phyloP scores from a whole-genome alignment of 2,329 filamentous ascomycete species.

The Penicillium sp. region DNA sequence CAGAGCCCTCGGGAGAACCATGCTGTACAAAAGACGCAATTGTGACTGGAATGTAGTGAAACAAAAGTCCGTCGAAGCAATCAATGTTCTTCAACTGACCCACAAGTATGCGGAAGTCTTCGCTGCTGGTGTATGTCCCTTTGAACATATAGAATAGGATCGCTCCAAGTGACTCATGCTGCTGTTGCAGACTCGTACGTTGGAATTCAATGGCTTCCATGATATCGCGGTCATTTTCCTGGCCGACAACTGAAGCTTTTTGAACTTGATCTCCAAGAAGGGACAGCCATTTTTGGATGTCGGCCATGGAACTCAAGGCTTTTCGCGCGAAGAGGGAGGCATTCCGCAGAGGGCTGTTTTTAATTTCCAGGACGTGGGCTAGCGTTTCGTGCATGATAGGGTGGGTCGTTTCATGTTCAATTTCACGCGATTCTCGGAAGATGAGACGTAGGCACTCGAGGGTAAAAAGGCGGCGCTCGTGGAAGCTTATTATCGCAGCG shows the following conservation, averaged over 20 bases:
- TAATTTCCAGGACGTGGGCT: conserved; percentile 57
- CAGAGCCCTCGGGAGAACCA: conserved; percentile 71
- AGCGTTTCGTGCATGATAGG: conserved; percentile 56
- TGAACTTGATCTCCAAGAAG: conserved; percentile 72
- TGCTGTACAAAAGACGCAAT: conserved; percentile 74
- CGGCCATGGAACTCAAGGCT: conserved; percentile 72
- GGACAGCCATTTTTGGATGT: conserved; percentile 73
- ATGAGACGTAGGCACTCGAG: conserved; percentile 81
- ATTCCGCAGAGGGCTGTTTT: conserved; percentile 45
- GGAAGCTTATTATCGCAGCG: conserved; percentile 80
- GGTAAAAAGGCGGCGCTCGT: conserved; percentile 77
- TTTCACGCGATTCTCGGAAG: conserved; percentile 64
- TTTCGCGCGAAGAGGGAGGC: conserved; percentile 66
- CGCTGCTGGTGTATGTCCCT: conserved; percentile 64
- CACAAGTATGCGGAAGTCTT: conserved; percentile 73
- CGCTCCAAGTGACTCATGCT: conserved; percentile 85
- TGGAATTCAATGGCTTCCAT: conserved; percentile 79
- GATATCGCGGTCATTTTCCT: conserved; percentile 60
- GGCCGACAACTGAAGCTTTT: conserved; percentile 71
- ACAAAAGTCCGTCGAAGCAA: conserved; percentile 69
- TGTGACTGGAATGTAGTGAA: conserved; percentile 80
- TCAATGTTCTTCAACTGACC: conserved; percentile 66
- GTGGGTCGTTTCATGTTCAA: conserved; percentile 56
- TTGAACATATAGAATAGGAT: conserved; percentile 77
- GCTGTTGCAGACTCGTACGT: conserved; percentile 73